Evolutionary conservation across 1,284 basidiomycete species (phyloP).

Genomic region (Pseudozyma flocculosa): DNA sequence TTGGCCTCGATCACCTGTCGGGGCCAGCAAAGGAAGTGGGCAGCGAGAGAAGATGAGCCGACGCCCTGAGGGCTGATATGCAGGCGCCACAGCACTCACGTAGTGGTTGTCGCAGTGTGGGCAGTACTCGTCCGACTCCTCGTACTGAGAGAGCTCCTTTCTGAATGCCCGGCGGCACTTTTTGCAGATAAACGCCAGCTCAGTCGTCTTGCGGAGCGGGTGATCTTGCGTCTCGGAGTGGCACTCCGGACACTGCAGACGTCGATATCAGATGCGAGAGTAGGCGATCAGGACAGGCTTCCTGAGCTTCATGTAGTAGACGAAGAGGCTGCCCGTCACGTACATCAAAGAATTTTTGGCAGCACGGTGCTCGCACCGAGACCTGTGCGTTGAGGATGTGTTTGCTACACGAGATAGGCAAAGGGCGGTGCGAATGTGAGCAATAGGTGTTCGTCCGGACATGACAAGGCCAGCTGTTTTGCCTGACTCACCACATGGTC

Average conservation of each 20-base stretch:
- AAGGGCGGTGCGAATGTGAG: not conserved
- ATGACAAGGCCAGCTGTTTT: too few species aligned
- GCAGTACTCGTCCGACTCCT: slow-evolving; percentile 96
- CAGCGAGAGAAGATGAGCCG: not conserved
- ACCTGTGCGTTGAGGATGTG: slow-evolving; percentile 58
- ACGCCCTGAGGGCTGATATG: too few species aligned
- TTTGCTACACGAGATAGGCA: slow-evolving; percentile 34
- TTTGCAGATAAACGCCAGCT: slow-evolving; percentile 95
- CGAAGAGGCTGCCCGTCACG: too few species aligned
- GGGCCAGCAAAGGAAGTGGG: not conserved
- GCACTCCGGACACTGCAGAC: slow-evolving; percentile 78
- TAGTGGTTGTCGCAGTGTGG: slow-evolving; percentile 98
- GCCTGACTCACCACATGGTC: too few species aligned
- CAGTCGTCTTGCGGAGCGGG: slow-evolving; percentile 71
- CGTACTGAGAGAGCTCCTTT: slow-evolving; percentile 86
- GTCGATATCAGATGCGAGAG: not conserved
- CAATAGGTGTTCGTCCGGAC: too few species aligned
- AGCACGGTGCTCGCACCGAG: slow-evolving; percentile 55
- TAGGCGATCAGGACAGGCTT: not conserved
- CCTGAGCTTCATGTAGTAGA: too few species aligned
- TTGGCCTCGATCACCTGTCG: slow-evolving; percentile 86
- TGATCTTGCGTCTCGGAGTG: slow-evolving; percentile 80
- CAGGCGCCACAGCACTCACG: too few species aligned
- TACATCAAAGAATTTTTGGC: slow-evolving; percentile 57
- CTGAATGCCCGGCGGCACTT: slow-evolving; percentile 96